These are phyloP conservation scores for Mycogone perniciosa DNA, from an alignment of 2,329 filamentous ascomycete genomes.

Conservation along the genomic window DNA sequence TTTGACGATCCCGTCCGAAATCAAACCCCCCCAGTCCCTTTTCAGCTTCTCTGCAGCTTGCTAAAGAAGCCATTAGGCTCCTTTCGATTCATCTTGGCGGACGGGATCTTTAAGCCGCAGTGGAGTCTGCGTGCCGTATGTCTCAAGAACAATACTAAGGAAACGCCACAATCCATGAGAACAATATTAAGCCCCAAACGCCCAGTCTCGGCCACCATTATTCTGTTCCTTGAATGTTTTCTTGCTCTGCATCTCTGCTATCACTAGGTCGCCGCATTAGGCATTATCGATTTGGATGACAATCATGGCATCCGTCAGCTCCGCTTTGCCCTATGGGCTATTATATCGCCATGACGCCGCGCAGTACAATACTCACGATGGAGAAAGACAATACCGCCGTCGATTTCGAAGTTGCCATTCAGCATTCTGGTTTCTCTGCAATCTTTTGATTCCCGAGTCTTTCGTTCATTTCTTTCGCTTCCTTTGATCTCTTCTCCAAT, in stretches of 20 bases:
- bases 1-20: background rate
- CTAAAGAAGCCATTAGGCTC: background rate
- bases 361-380: too few relatives aligned
- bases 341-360: too few relatives aligned
- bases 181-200: slow-evolving; percentile 27
- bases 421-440: too few relatives aligned
- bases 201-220: background rate
- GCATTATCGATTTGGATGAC: too few relatives aligned
- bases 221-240: background rate
- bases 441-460: too few relatives aligned
- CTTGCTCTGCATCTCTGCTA: background rate
- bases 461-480: too few relatives aligned
- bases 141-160: slow-evolving; percentile 30
- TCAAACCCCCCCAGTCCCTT: background rate
- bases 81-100: background rate
- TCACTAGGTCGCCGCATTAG: background rate
- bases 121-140: slow-evolving; percentile 1
- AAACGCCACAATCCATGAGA: slow-evolving; percentile 23
- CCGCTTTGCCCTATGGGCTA: too few relatives aligned
- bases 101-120: background rate
- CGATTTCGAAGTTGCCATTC: too few relatives aligned
- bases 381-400: too few relatives aligned
- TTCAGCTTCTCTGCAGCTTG: background rate
- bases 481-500: too few relatives aligned
- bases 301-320: too few relatives aligned